Evolutionary conservation across 1,284 basidiomycete genomes (phyloP), one percentile per base, ranked within the genome.

Genomic region (Sphaerobolus stellatus): DNA sequence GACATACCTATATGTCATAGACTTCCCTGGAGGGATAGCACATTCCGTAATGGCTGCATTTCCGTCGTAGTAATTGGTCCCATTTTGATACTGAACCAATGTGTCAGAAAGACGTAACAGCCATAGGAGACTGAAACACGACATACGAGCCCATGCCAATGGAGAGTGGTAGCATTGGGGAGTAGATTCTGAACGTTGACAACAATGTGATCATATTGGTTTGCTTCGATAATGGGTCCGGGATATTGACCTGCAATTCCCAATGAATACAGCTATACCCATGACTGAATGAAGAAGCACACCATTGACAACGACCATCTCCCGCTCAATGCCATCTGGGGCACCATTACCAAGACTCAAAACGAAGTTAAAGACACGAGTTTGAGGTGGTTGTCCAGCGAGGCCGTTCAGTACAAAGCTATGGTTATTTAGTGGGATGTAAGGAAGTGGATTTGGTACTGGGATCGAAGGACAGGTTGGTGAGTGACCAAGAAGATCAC

Each of bases 21-120:
- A 58, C 13, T 53, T 48, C 3, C 66, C 66, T 3, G 67, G 53
- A 0, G 64, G 66, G 38, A 74, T 74, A 2, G 66, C 66, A 56
- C 73, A 75, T 58, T 72, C 70, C 14, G 71, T 69, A 28, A 71
- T 62, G 7, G 61, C 61, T 43, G 59, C 57, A 14, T 64, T 61
- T 2, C 69, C 70, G 52, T 70, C 66, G 50, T 65, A 64, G 58
- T 58, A 68, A 36, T 60, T 61, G 9, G 61, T 62, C 5, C 60
- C 64, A 29, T 61, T 59, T 51, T 67, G 64, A n/a, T 52, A 58
- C 31, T 58, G 51, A 71, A 68, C 67, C 67, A 69, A 54, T 71
- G 68, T 8, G 70, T 56, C 0, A 62, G 56, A 5, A 66, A 66
- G n/a, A 14, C 29, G 31, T 57, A 13, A 28, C 5, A 16, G 29